Base-by-base conservation (phyloP, 1,284 basidiomycete genomes). In the Cryptococcus depauperatus region DNA sequence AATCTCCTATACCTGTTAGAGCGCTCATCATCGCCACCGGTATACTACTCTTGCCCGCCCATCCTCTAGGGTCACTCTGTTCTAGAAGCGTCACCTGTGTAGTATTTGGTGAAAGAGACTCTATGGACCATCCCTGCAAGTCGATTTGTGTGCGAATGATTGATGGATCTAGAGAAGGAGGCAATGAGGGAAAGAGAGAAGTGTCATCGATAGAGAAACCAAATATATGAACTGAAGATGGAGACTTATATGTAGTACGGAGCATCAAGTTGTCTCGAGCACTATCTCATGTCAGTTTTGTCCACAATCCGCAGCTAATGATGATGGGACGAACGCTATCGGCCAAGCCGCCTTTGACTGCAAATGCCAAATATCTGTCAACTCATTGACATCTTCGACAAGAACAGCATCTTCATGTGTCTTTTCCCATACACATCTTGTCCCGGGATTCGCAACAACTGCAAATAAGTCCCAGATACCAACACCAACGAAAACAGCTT, bases 171-270 rank as follows among this genome's bases (percentile, higher is more conserved):
- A 85, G 81, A 0, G 73, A 71, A 0, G 81, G 76, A 10, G 87
- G 85, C 47, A 88, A 80, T 38, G 77, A 77, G 0, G 88, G 83
- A 69, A 96, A 95, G 13, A 93, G 76, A 43, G 83, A 81, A 44
- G 79, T 79, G 61, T 96, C 88, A 59, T 95, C 88, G 0, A 83
- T 85, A 2, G 93, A 96, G 70, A 97, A 97, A 1, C 86, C 83
- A 66, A 98, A 97, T 27, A 96, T 82, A 63, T 99, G 95, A 9
- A 96, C 85, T 0, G 91, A 88, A 0, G 83, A 85, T 0, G 91
- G 90, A 0, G 92, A 95, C 71, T 96, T 97, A 76, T 98, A 98
- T 2, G 92, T 85, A 0, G 95, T 98, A 66, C 88, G 88, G 6
- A 98, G 79, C 22, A 93, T 78, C 33, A 96, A 83, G 8, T 84